Conservation (phyloP, 1,284 basidiomycete genomes). For the Ganoderma lingzhi region DNA sequence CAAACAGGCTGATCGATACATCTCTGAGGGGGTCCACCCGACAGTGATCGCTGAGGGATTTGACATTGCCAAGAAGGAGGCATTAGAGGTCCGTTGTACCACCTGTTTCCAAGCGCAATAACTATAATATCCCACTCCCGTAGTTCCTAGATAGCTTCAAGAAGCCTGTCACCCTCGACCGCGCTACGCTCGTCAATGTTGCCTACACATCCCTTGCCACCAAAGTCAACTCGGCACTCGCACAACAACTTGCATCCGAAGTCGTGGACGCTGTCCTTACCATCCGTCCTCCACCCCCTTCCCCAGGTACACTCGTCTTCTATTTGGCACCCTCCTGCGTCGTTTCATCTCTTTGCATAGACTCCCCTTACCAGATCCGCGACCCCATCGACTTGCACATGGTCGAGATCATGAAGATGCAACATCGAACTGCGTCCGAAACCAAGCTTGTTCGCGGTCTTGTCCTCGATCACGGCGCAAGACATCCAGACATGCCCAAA, state of each 20-base stretch:
- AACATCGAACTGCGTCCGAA: conserved; percentile 97
- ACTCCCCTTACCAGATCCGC: conserved; percentile 70
- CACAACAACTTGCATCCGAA: conserved; percentile 90
- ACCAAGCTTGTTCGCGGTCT: conserved; percentile 97
- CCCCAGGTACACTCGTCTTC: conserved; percentile 52
- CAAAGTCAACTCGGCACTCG: conserved; percentile 87
- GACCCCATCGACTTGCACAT: conserved; percentile 99
- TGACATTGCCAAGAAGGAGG: conserved; percentile 97
- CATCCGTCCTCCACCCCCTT: conserved; percentile 78
- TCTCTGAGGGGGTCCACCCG: conserved; percentile 98
- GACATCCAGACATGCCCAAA: conserved; percentile 99
- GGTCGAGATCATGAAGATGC: conserved; percentile 99
- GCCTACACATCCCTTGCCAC: conserved; percentile 96
- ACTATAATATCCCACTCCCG: conserved; percentile 4
- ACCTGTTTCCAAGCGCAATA: background rate
- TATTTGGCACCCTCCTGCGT: conserved; percentile 23
- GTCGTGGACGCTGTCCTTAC: conserved; percentile 96
- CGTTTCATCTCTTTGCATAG: conserved; percentile 42
- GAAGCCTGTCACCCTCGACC: conserved; percentile 79
- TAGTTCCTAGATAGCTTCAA: conserved; percentile 96
- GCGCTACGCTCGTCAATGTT: conserved; percentile 91
- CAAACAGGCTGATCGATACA: conserved; percentile 98
- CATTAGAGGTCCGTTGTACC: conserved; percentile 72
- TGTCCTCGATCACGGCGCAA: conserved; percentile 94
- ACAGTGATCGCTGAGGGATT: conserved; percentile 96